phyloP scores from a whole-genome alignment of 2,329 filamentous ascomycete genomes.

The Cercospora beticola region DNA sequence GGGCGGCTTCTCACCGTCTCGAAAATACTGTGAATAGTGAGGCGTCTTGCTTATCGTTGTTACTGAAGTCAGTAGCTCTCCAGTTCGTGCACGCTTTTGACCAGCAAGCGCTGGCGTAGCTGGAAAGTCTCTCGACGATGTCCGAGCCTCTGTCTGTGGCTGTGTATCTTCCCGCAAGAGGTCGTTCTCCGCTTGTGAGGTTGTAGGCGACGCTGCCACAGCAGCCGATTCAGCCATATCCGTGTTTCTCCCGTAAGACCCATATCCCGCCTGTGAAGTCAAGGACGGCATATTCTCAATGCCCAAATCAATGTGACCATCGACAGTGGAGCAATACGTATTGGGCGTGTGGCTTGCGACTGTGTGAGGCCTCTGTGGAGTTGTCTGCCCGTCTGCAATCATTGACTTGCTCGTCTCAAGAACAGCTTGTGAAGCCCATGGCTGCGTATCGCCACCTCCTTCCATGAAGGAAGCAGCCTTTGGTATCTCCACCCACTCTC shows the following conservation, averaged over 20 bases:
- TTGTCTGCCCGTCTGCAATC: constrained; percentile 10
- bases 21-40: constrained; percentile 41
- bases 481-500: background rate
- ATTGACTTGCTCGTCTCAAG: constrained; percentile 43
- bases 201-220: constrained; percentile 19
- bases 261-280: constrained; percentile 10
- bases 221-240: background rate
- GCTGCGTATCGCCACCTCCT: constrained; percentile 48
- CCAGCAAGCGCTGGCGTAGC: constrained; percentile 46
- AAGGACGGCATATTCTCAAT: constrained; percentile 17
- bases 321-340: constrained; percentile 21
- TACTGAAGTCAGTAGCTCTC: constrained; percentile 45
- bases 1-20: constrained; percentile 32
- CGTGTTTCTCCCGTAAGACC: background rate
- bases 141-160: constrained; percentile 30
- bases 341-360: constrained; percentile 20
- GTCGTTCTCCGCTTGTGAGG: constrained; percentile 29
- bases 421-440: constrained; percentile 44
- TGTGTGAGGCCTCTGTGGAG: constrained; percentile 9
- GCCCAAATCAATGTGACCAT: constrained; percentile 14
- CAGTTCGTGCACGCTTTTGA: constrained; percentile 42
- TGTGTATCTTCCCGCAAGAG: constrained; percentile 19
- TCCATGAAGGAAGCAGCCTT: constrained; percentile 39
- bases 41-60: constrained; percentile 44
- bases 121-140: constrained; percentile 34